Evolutionary conservation across 192 early-diverging fungal species (phyloP).

Genomic region (Umbelopsis sp.): DNA sequence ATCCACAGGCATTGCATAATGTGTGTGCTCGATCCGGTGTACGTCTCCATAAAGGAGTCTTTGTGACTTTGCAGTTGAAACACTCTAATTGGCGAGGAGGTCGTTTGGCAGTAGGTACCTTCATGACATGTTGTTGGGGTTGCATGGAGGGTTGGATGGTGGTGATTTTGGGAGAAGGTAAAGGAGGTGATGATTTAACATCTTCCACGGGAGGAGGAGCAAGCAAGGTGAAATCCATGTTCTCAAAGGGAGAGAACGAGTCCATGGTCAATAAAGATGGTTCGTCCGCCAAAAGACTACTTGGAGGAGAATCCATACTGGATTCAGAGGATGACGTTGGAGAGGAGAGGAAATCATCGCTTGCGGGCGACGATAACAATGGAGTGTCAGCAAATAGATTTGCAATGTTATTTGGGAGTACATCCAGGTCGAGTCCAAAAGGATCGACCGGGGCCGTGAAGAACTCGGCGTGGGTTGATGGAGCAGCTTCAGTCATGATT

Average conservation of each 20-base stretch:
- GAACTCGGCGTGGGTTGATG: not conserved
- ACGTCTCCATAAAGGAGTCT: slow-evolving; percentile 80
- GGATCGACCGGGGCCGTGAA: slow-evolving; percentile 15
- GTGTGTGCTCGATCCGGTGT: slow-evolving; percentile 75
- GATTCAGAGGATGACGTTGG: slow-evolving; percentile 24
- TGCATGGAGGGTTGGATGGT: slow-evolving; percentile 15
- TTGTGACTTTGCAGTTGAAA: slow-evolving; percentile 75
- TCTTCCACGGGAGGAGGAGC: slow-evolving; percentile 10
- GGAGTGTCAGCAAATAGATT: slow-evolving; percentile 20
- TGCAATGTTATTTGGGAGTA: slow-evolving; percentile 9
- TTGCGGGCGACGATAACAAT: slow-evolving; percentile 20
- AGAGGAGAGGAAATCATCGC: slow-evolving; percentile 19
- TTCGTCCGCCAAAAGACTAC: slow-evolving; percentile 21
- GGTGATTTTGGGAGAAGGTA: slow-evolving; percentile 12
- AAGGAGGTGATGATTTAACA: slow-evolving; percentile 8
- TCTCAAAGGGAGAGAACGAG: slow-evolving; percentile 5
- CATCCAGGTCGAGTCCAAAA: slow-evolving; percentile 17
- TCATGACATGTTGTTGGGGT: slow-evolving; percentile 15
- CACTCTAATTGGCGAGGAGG: slow-evolving; percentile 60
- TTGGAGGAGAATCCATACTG: slow-evolving; percentile 31
- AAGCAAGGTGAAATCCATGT: slow-evolving; percentile 8
- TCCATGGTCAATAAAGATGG: slow-evolving; percentile 14
- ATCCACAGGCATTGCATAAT: slow-evolving; percentile 84
- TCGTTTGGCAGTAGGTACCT: slow-evolving; percentile 27
- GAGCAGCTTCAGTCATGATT: not conserved